Evolutionary conservation across 2,329 filamentous ascomycete genomes (phyloP).

Genomic region (Alternaria burnsii): DNA sequence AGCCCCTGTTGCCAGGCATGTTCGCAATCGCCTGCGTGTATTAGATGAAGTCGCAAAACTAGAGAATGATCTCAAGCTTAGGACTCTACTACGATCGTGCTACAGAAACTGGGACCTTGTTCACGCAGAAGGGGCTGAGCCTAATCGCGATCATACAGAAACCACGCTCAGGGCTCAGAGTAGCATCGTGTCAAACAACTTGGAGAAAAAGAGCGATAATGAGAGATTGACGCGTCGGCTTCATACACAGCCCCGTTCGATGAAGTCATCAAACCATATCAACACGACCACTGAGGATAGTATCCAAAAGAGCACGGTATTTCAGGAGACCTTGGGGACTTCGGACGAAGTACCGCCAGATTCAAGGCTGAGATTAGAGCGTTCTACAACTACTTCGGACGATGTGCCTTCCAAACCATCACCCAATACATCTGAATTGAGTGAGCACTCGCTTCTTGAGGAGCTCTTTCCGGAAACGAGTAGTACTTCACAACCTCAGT

Average conservation of each 20-base stretch:
- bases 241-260: constrained; percentile 25
- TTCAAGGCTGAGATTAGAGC: background rate
- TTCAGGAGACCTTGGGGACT: background rate
- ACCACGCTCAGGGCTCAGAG: background rate
- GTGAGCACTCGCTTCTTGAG: constrained; percentile 53
- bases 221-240: constrained; percentile 22
- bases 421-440: constrained; percentile 13
- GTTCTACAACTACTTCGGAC: background rate
- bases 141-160: background rate
- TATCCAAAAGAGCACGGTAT: background rate
- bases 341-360: background rate
- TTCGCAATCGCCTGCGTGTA: constrained; percentile 3
- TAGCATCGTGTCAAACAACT: background rate
- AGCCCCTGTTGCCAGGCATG: background rate
- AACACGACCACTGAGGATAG: background rate
- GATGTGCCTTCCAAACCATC: constrained; percentile 5
- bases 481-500: constrained; percentile 26
- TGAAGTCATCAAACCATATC: constrained; percentile 20
- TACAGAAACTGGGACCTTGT: background rate
- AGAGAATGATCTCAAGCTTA: background rate
- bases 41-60: constrained; percentile 2
- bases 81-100: background rate
- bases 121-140: background rate
- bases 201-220: constrained; percentile 14
- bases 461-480: constrained; percentile 64